Evolutionary conservation across 371 early-diverging fungal genomes (phyloP), one percentile per base, ranked within the genome.

Genomic region (Mucor lusitanicus): DNA sequence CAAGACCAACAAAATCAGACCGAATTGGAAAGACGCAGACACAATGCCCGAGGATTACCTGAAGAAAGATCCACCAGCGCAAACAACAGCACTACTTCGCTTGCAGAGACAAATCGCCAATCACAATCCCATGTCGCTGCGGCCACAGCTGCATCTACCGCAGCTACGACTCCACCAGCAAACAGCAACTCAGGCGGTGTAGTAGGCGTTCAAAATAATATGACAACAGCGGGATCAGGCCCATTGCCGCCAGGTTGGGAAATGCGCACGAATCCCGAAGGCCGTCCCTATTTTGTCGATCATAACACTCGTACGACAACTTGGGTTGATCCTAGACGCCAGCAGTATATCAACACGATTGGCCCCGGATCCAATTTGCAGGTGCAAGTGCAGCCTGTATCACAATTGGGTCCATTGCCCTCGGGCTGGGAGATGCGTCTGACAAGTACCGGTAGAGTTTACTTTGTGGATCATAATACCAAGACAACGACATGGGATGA

Each of bases 351-450:
- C 44, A 81, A 83, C 58, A 81, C 85, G 17, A 85, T 83, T 60
- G 85, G 85, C 13, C 83, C 81, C 58, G 81, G 84, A 30, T 80
- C 85, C 32, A 85, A 70, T 46, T 70, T 81, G 27, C 88, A 88
- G 64, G 88, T 89, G 1, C 87, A 90, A 61, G 85, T 89, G 15
- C 92, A 94, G 68, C 91, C 93, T 23, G 87, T 89, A 1, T 88
- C 90, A n/a, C 90, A 92, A 40, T 78, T 94, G 15, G 95, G 96
- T 0, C 93, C 96, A 21, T 74, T 97, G 56, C 98, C 98, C 3
- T 91, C 95, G 19, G 97, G 97, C 32, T 97, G 97, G 97, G 98
- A 98, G 79, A 97, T 97, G 95, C 90, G 97, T 19, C 82, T 94
- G 57, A 97, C 96, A 12, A 91, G 88, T 64, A 94, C 93, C 2